Base-by-base conservation (phyloP, 352 stramenopile genomes). In the Globisporangium sylvaticum region DNA sequence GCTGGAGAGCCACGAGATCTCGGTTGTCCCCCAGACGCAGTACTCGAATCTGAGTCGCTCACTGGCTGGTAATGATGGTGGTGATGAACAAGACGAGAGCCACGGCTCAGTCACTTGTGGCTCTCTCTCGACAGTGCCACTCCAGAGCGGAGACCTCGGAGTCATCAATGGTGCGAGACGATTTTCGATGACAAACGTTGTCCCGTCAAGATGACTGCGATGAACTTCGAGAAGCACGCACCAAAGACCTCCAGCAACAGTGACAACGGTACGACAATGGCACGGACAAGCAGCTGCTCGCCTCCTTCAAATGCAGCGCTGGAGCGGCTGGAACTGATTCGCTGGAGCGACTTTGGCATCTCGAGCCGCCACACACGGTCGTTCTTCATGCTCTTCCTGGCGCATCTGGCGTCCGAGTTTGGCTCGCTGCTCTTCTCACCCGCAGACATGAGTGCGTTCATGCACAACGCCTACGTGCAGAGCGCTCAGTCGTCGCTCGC, bases 1-100 rank as follows among this genome's bases (percentile, higher is more conserved):
- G 67, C 80, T 89, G 34, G 81, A 91, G 58, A 79, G 62, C 48
- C 82, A 86, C 58, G 83, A 91, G 64, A 72, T 90, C 15, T 87
- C 83, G 0, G 71, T 89, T 24, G 64, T 80, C 0, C 78, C 66
- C 3, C 31, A 29, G 10, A 54, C 29, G 12, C 61, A 64, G n/a
- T 56, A 29, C 22, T 14, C 48, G 8, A n/a, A 52, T 52, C 27
- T 46, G 18, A 46, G 31, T 20, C 18, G 46, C 46, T 25, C 18
- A 6, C n/a, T 53, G n/a, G 8, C 7, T 22, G 20, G 37, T 44
- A 18, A 6, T 53, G 46, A 53, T 27, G 46, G 46, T 15, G 46
- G 18, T 29, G 4, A 65, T 34, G 44, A 63, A 54, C 32, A 62
- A 24, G 18, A 25, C 18, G 42, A 58, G 7, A 12, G 4, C 3